Base-by-base conservation (phyloP, 768 basidiomycete species). In the Pholiota molesta region DNA sequence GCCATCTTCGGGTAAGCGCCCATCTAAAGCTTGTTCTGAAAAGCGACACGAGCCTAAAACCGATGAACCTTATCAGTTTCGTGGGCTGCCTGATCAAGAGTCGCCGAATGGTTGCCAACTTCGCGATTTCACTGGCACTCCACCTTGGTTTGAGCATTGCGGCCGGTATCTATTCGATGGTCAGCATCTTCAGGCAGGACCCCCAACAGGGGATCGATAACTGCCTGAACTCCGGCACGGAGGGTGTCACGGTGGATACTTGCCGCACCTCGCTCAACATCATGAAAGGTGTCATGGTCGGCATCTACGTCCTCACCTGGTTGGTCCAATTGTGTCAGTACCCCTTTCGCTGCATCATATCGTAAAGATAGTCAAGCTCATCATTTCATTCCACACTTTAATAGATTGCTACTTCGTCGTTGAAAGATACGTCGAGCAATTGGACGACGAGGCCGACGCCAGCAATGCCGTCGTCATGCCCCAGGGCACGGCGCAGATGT, bases 391-490 rank as follows among this genome's bases (percentile, higher is more conserved):
- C 10, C 9, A 31, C 31, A 6, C 57, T 62, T 62, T 47, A 29
- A 57, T 61, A 88, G 85, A 83, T 64, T 81, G 79, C 2, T 83
- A 79, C 71, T 72, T 85, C 62, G 78, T 87, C 55, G 80, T 84
- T 14, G 76, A 78, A 57, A 75, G 79, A 69, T 87, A 87, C 64
- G 78, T 80, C 26, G 76, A 80, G 28, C 84, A 88, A 69, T 75
- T 86, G 29, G 73, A 77, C 58, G 83, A 86, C 45, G 83, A 88
- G 70, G 73, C 77, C 59, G 68, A 70, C 16, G 72, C 72, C 13
- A 68, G 73, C 39, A 69, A 72, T 42, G 58, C 61, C 1, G 63
- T 69, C 26, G 68, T 70, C 23, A 63, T 72, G 8, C 66, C 69
- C 6, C 61, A 60, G 31, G 26, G 29, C 17, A 19, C 42, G 13